A percentile compares a stretch with the other conserved stretches of the same genome.
phyloP scores from a whole-genome alignment of 306 rosid species.

The Prunus kanzakura region DNA sequence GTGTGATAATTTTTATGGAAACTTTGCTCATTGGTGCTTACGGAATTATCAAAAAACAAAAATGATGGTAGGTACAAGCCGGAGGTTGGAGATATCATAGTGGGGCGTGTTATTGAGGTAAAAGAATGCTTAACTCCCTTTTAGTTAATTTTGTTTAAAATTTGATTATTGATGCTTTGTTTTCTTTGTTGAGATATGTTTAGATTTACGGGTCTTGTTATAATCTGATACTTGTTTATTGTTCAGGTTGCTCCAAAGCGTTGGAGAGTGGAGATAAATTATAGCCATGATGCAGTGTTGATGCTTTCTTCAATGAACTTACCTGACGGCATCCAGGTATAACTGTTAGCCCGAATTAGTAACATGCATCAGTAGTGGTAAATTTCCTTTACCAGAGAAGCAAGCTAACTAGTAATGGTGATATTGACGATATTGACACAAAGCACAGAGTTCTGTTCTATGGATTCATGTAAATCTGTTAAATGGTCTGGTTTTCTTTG shows the following conservation, averaged over 20 bases:
- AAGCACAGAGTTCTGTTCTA: not conserved
- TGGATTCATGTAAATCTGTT: not conserved
- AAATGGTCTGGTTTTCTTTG: not conserved
- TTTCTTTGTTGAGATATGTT: not conserved
- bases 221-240: not conserved
- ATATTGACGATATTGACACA: not conserved
- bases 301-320: conserved; percentile 97
- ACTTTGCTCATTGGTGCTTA: not conserved
- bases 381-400: not conserved
- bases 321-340: conserved; percentile 96
- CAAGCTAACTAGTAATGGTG: not conserved
- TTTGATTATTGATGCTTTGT: not conserved
- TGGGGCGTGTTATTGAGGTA: conserved; percentile 89
- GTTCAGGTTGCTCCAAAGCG: conserved; percentile 83
- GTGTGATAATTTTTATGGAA: too few species aligned
- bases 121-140: not conserved
- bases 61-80: conserved; percentile 69
- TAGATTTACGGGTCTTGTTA: not conserved
- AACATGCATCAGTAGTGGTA: not conserved
- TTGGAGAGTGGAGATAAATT: conserved; percentile 86
- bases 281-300: conserved; percentile 72
- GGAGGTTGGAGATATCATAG: conserved; percentile 84
- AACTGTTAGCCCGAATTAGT: not conserved
- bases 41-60: not conserved
- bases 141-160: not conserved